Base-by-base conservation (phyloP, 495 filamentous ascomycete species). In the Aspergillus homomorphus region DNA sequence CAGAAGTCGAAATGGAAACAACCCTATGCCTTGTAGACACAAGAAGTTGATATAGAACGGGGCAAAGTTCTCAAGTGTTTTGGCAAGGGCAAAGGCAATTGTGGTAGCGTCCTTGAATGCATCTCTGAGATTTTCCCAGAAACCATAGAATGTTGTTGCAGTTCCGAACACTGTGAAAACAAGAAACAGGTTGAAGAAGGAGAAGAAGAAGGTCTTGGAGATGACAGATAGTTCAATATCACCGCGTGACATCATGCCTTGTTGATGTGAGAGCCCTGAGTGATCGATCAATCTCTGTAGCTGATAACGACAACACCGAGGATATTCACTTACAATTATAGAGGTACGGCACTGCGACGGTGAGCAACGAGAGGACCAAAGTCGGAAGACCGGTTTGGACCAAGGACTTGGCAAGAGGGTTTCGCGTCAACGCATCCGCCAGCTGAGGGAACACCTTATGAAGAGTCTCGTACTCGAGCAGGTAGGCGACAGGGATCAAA, bases 161-260 rank as follows among this genome's bases (percentile, higher is more conserved):
- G 92, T 91, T 51, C 92, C 91, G 45, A 96, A 88, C 23, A 95
- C 84, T 2, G 94, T 96, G 69, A 97, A 97, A 45, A 97, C 81
- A 53, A 98, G 78, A 75, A 99, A 99, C 21, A 97, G 86, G 75
- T 99, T 99, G 84, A 98, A 97, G 77, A 99, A 99, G 30, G 89
- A 91, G 73, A 98, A 99, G 81, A 97, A 97, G 75, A 97, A 99
- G 68, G 97, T 99, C 78, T 99, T 99, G 56, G 91, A 96, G 68
- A 98, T 92, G 43, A 91, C 78, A 8, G 93, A 97, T 10, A 98
- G 82, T 66, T 97, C 95, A n/a, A 98, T 84, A 57, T 99, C 95
- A 22, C 88, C 89, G 62, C 89, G 90, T 0, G 94, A 97, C 53
- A 94, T 88, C 88, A 96, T 92, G 57, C 94, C 94, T 78, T 99